These are phyloP conservation scores for Amaranthus tricolor DNA, from an alignment of 179 eudicot species.

Conservation along the genomic window DNA sequence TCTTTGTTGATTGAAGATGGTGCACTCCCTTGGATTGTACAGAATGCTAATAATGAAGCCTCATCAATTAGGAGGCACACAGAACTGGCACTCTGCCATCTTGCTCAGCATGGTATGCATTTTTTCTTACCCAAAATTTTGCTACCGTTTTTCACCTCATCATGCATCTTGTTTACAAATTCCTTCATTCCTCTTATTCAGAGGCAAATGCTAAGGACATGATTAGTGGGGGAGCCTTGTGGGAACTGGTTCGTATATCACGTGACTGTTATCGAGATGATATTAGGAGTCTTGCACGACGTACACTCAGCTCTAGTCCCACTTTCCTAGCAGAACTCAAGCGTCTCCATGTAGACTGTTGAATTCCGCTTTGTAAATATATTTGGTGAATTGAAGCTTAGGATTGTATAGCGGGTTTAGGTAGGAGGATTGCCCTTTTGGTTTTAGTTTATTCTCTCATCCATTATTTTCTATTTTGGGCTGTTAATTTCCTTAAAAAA, in stretches of 20 bases:
- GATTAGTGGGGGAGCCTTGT: constrained; percentile 80
- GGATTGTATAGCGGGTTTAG: constrained; percentile 24
- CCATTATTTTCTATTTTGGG: constrained; percentile 2
- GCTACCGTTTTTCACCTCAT: not conserved
- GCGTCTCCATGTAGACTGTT: constrained; percentile 53
- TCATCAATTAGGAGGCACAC: constrained; percentile 80
- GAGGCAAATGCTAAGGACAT: constrained; percentile 88
- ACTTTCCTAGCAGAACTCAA: constrained; percentile 64
- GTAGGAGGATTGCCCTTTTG: not conserved
- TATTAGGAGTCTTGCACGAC: constrained; percentile 69
- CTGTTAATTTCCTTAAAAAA: constrained; percentile 5
- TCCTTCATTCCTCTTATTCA: constrained; percentile 26
- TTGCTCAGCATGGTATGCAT: constrained; percentile 78
- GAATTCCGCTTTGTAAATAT: constrained; percentile 24
- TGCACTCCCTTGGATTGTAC: constrained; percentile 89
- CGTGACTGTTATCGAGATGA: constrained; percentile 84
- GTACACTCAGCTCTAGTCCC: constrained; percentile 63
- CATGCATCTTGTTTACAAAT: not conserved
- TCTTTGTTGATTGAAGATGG: constrained; percentile 88
- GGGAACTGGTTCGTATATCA: constrained; percentile 88
- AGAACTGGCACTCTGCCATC: constrained; percentile 91
- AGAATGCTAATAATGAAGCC: constrained; percentile 83
- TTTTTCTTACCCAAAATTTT: constrained; percentile 11
- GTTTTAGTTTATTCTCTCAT: not conserved
- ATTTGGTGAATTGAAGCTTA: constrained; percentile 7